Base-by-base conservation (phyloP, 2,329 filamentous ascomycete genomes). In the Domatiomyces globalis region DNA sequence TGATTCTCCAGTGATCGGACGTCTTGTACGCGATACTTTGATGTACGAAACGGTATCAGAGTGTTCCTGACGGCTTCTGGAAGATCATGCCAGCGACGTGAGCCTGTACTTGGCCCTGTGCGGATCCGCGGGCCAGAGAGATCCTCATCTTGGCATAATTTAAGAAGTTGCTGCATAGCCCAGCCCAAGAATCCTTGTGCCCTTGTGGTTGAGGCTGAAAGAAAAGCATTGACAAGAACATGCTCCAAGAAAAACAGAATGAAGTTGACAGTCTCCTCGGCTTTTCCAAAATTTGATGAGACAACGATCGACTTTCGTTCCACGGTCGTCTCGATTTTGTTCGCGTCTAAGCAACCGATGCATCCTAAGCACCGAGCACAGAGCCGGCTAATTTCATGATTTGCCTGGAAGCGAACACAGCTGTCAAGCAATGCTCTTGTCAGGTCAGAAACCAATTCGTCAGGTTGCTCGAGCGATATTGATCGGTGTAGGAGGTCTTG, bases 151-250 rank as follows among this genome's bases (percentile, higher is more conserved):
- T 84, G 82, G 62, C 85, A 87, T 58, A 83, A 80, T 45, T 83
- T 81, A 2, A 96, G 75, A 43, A 96, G 75, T 61, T 94, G 84
- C 66, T 99, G 92, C 81, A 98, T 95, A 1, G 84, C 86, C 67
- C 85, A 98, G 1, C 90, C 90, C 17, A 99, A 74, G 63, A 94
- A 95, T 0, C 88, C 89, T 66, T 96, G 92, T 5, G 88, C 77
- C 57, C 81, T 83, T 1, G 88, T 85, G 64, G 95, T 94, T 0
- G 85, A 92, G 1, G 87, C 85, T 1, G 90, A 94, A 44, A 94
- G 73, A 63, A 98, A 99, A 0, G 89, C 84, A 54, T 89, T 88
- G 22, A 96, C 87, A 9, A 98, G 72, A 6, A 95, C 84, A 63
- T 94, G 78, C 61, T 95, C 84, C 15, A 99, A 74, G 46, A 95